Conservation (phyloP, 768 basidiomycete species). For the Gloeostereum incarnatum region DNA sequence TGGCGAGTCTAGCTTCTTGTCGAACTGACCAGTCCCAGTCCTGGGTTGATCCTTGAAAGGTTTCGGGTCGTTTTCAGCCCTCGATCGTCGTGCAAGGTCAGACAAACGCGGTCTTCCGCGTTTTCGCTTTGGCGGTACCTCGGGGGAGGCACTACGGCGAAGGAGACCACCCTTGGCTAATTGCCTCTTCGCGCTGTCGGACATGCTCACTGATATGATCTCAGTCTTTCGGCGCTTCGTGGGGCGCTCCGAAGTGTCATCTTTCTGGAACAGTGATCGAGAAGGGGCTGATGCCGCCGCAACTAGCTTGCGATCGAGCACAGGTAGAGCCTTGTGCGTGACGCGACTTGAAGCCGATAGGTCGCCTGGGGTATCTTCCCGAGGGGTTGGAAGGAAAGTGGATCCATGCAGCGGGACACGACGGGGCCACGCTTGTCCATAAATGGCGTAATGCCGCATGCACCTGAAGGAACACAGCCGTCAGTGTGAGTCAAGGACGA, state of each 20-base stretch:
- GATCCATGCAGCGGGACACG: slow-evolving; percentile 44
- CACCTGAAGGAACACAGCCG: slow-evolving; percentile 33
- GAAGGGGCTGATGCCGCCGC: slow-evolving; percentile 25
- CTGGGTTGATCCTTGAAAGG: too few species aligned
- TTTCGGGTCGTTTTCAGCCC: too few species aligned
- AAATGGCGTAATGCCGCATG: slow-evolving; percentile 74
- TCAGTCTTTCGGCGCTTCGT: too few species aligned
- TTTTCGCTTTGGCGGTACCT: not conserved
- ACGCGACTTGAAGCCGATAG: slow-evolving; percentile 36
- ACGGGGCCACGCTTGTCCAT: slow-evolving; percentile 61
- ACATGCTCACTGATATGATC: not conserved
- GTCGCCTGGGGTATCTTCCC: slow-evolving; percentile 42
- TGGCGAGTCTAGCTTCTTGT: not conserved
- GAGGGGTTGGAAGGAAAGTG: slow-evolving; percentile 34
- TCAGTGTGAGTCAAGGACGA: slow-evolving; percentile 6
- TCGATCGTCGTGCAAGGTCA: not conserved
- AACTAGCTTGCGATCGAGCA: slow-evolving; percentile 47
- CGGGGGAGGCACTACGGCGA: not conserved
- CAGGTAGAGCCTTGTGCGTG: slow-evolving; percentile 38
- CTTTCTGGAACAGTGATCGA: too few species aligned
- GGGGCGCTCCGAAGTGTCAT: not conserved
- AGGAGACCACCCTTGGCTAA: not conserved
- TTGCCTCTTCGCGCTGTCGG: not conserved
- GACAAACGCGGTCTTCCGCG: slow-evolving; percentile 2
- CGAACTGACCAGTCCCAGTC: too few species aligned